These are phyloP conservation scores for Candida hungchunana DNA, from an alignment of 805 yeast species.

Conservation along the genomic window DNA sequence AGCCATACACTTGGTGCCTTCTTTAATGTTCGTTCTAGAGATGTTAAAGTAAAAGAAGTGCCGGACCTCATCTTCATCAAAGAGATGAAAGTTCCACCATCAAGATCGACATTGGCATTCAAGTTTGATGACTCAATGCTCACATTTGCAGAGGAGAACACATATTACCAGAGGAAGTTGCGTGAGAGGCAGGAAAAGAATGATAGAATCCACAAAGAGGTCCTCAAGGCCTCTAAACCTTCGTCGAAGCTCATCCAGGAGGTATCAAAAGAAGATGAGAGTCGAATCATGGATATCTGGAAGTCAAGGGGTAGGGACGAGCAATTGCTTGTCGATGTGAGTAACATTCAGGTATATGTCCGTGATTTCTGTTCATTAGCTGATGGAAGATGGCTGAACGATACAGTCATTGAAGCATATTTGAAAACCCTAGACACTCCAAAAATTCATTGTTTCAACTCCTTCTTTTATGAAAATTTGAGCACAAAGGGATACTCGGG, in stretches of 20 bases:
- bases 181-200: conserved; percentile 37
- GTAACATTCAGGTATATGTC: conserved; percentile 54
- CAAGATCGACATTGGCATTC: conserved; percentile 17
- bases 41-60: conserved; percentile 2
- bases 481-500: conserved; percentile 69
- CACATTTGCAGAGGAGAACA: conserved; percentile 34
- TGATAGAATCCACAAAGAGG: conserved; percentile 33
- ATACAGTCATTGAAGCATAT: conserved; percentile 82
- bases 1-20: conserved; percentile 2
- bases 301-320: conserved; percentile 23
- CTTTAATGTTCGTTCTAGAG: conserved; percentile 3
- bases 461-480: conserved; percentile 80
- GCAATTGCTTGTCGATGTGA: conserved; percentile 27
- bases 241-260: conserved; percentile 25
- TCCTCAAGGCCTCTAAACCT: conserved; percentile 28
- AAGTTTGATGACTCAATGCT: conserved; percentile 27
- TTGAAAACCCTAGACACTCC: conserved; percentile 36
- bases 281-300: conserved; percentile 27
- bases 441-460: conserved; percentile 67
- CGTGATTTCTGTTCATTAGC: conserved; percentile 69
- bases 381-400: conserved; percentile 83
- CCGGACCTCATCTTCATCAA: conserved; percentile 17
- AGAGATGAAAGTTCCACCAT: conserved; percentile 19
- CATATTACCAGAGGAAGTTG: conserved; percentile 40
- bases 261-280: conserved; percentile 23